Conservation (phyloP, 192 early-diverging fungal species). For the Pilaira anomala region DNA sequence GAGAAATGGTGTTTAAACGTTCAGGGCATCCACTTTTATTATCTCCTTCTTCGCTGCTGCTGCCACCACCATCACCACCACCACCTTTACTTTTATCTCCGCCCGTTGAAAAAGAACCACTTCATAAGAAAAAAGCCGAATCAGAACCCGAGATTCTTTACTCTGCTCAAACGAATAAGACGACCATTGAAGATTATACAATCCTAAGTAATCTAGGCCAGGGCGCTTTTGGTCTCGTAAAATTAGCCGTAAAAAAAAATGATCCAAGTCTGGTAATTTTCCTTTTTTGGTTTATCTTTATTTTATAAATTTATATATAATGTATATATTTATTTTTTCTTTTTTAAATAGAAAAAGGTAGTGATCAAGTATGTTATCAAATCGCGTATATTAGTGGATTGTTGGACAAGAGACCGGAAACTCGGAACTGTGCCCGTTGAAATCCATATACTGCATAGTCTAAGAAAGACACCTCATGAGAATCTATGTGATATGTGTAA, state of each 20-base stretch:
- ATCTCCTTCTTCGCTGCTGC: no score
- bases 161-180: conserved; percentile 43
- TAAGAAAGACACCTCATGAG: conserved; percentile 51
- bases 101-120: no score
- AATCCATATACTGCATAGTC: conserved; percentile 67
- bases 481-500: conserved; percentile 55
- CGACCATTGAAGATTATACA: conserved; percentile 55
- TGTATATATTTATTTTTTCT: conserved; percentile 7
- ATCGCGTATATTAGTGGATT: conserved; percentile 58
- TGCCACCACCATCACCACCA: not conserved
- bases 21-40: conserved; percentile 14
- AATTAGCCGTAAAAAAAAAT: conserved; percentile 47
- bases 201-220: conserved; percentile 61
- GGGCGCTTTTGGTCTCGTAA: conserved; percentile 73
- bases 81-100: not conserved
- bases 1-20: conserved; percentile 38
- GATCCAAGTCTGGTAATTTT: conserved; percentile 46
- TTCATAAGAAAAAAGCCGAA: not conserved
- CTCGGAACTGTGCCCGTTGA: conserved; percentile 74
- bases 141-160: no score
- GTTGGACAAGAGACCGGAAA: conserved; percentile 65
- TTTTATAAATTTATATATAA: conserved; percentile 6
- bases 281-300: conserved; percentile 18
- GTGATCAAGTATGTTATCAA: conserved; percentile 76
- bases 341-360: conserved; percentile 44